Conservation (phyloP, 2,329 filamentous ascomycete genomes). For the Penicillium psychrosexuale region DNA sequence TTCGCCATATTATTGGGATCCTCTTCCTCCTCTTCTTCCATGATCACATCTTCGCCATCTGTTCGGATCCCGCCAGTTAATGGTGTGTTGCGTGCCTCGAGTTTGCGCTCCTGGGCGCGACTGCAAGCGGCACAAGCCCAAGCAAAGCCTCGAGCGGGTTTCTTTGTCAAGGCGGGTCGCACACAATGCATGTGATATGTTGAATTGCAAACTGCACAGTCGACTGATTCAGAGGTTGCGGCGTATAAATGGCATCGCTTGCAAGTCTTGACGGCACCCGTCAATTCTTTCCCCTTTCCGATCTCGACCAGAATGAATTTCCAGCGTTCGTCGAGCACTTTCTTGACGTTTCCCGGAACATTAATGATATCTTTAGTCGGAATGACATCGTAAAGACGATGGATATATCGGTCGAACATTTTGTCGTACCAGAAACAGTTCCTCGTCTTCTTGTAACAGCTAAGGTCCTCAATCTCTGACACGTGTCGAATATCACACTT, state of each 20-base stretch:
- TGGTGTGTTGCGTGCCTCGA: slow-evolving; percentile 86
- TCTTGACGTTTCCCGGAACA: slow-evolving; percentile 91
- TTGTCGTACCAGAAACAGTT: slow-evolving; percentile 98
- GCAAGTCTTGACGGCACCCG: slow-evolving; percentile 91
- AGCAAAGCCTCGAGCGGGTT: slow-evolving; percentile 93
- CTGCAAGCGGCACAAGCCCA: slow-evolving; percentile 98
- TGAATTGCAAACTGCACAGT: slow-evolving; percentile 90
- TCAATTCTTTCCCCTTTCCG: slow-evolving; percentile 89
- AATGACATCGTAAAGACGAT: slow-evolving; percentile 95
- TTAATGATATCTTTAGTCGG: slow-evolving; percentile 92
- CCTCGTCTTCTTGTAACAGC: slow-evolving; percentile 76
- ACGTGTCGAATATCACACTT: slow-evolving; percentile 90
- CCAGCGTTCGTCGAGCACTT: slow-evolving; percentile 93
- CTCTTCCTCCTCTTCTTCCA: slow-evolving; percentile 67
- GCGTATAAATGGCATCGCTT: slow-evolving; percentile 90
- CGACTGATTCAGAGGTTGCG: slow-evolving; percentile 93
- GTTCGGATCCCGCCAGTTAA: slow-evolving; percentile 56
- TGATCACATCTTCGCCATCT: slow-evolving; percentile 62
- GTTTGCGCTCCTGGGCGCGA: slow-evolving; percentile 86
- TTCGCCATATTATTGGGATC: slow-evolving; percentile 55
- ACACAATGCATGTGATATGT: slow-evolving; percentile 99
- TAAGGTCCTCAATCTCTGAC: slow-evolving; percentile 76
- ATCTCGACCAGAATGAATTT: slow-evolving; percentile 94
- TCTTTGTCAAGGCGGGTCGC: slow-evolving; percentile 84
- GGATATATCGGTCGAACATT: slow-evolving; percentile 96